Conservation (phyloP, 176 grass and related monocot genomes). For the Oryza glumipatula region DNA sequence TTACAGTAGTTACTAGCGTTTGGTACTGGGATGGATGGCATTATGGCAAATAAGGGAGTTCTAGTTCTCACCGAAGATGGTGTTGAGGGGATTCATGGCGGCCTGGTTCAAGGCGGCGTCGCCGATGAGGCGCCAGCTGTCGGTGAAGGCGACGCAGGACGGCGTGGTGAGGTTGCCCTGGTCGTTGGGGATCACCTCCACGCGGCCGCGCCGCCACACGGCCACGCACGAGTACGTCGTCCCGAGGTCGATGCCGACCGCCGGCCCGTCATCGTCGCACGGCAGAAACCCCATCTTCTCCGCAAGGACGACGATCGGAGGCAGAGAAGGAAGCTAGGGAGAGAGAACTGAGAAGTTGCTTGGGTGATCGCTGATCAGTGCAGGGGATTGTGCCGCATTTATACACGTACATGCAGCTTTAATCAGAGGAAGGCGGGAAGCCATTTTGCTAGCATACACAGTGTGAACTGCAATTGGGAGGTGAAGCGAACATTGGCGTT, state of each 20-base stretch:
- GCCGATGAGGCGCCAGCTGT: constrained; percentile 54
- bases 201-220: neutral
- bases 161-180: constrained; percentile 75
- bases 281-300: neutral
- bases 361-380: neutral
- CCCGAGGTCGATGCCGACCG: constrained; percentile 37
- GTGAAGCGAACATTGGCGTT: neutral
- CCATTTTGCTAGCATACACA: neutral
- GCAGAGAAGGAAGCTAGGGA: neutral
- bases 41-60: neutral
- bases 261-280: constrained; percentile 1
- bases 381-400: neutral
- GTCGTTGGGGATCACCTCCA: constrained; percentile 53
- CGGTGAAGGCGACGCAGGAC: constrained; percentile 64
- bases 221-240: constrained; percentile 39
- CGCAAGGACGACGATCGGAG: neutral
- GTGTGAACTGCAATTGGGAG: neutral
- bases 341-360: neutral
- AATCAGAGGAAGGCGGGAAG: neutral
- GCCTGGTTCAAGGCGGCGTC: constrained; percentile 71
- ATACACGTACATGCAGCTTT: neutral
- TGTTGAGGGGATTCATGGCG: constrained; percentile 57
- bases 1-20: no score
- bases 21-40: no score
- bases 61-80: constrained; percentile 23